Conservation (phyloP, 2,329 filamentous ascomycete species). For the Xylaria sp. region DNA sequence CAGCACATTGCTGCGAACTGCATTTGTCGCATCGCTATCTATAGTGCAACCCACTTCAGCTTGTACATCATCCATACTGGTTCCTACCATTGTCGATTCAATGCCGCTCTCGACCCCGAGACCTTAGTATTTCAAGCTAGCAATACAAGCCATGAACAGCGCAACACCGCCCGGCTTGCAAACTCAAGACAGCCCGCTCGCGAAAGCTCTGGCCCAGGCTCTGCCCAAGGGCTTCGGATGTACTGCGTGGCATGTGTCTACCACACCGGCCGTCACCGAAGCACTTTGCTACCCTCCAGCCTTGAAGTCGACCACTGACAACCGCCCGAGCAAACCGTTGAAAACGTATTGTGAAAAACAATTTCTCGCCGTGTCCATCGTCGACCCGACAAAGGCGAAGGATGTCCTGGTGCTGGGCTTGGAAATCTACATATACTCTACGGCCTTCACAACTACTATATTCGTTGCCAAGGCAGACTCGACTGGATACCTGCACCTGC, state of each 20-base stretch:
- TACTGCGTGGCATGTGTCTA: slow-evolving; percentile 84
- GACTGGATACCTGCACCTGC: slow-evolving; percentile 79
- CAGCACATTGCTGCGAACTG: too few relatives aligned
- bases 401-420: slow-evolving; percentile 80
- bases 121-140: neutral
- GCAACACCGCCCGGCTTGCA: slow-evolving; percentile 13
- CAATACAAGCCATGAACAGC: slow-evolving; percentile 29
- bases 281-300: slow-evolving; percentile 82
- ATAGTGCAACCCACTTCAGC: too few relatives aligned
- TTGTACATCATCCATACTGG: neutral
- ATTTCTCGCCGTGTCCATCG: slow-evolving; percentile 63
- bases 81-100: neutral
- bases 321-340: slow-evolving; percentile 44
- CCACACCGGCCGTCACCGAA: slow-evolving; percentile 74
- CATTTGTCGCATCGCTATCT: too few relatives aligned
- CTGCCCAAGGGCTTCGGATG: slow-evolving; percentile 64
- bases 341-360: slow-evolving; percentile 85
- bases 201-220: slow-evolving; percentile 51
- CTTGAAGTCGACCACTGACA: slow-evolving; percentile 46
- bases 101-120: neutral
- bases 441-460: slow-evolving; percentile 78
- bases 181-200: slow-evolving; percentile 40
- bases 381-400: slow-evolving; percentile 36
- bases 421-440: slow-evolving; percentile 87
- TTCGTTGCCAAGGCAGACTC: slow-evolving; percentile 98